Evolutionary conservation across 23 red algal species (phyloP), one percentile per base, ranked within the genome.

Genomic region (Gracilaria gracilis): DNA sequence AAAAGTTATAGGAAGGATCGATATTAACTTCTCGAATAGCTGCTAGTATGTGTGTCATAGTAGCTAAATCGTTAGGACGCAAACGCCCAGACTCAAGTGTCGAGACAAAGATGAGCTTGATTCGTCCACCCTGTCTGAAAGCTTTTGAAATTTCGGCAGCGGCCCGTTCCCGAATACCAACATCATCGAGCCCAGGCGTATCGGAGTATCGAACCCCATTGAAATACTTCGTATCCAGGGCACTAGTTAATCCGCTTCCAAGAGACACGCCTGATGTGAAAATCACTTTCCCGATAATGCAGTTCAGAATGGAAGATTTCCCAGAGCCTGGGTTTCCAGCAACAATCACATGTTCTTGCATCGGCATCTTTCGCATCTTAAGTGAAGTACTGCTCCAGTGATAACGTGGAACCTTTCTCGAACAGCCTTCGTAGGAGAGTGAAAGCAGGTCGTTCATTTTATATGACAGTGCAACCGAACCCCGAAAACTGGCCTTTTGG

Each of bases 251-350:
- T 28, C 79, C 54, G 34, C 54, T 46, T 13, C 79, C 79, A 21
- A 61, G 17, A 24, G 34, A 51, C 9, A 62, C 21, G 1, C 79
- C 50, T 0, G 79, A 38, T 3, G 38, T 20, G 20, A 82, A 82
- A 1, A 36, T 21, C 29, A 35, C 4, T 14, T 21, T 9, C 1
- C 79, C 79, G 36, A 82, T 51, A 4, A 82, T 46, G 20, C 54
- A 32, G 36, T 82, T 82, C 1, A 65, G 54, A 17, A 82, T 82
- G 20, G 53, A 62, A 47, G 79, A 82, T 54, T 82, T 82, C 7
- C 79, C 79, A 0, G 33, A 39, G 58, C 54, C 79, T 9, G 79
- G 54, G 36, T 82, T 82, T 40, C 79, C 79, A 36, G 79, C 79
- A 2, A 82, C 53, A 9, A 82, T 77, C 40, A 77, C 72, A 28